Percentiles rank a stretch among this genome's conserved stretches.
Conservation (phyloP, 1,139 yeast genomes). For the Blastobotrys buckinghamii region DNA sequence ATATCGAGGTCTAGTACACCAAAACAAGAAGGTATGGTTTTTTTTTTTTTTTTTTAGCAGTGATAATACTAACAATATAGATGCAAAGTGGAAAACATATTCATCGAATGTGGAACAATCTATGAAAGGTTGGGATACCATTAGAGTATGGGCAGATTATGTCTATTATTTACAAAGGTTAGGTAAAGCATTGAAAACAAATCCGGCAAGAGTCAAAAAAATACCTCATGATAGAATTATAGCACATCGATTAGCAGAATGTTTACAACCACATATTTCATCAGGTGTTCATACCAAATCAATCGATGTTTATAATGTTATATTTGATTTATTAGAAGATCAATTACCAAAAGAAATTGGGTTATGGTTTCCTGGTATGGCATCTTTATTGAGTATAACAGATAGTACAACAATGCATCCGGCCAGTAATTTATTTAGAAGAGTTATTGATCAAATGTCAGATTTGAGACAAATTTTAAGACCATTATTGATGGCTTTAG, state of each 20-base stretch:
- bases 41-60: too few species aligned
- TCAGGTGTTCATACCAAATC: constrained; percentile 95
- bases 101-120: constrained; percentile 65
- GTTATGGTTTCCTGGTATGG: constrained; percentile 83
- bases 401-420: constrained; percentile 82
- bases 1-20: neutral
- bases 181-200: constrained; percentile 55
- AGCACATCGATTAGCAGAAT: constrained; percentile 41
- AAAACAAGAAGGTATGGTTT: neutral
- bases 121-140: constrained; percentile 69
- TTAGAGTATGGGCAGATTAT: constrained; percentile 98
- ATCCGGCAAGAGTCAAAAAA: constrained; percentile 12
- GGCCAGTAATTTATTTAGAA: constrained; percentile 54
- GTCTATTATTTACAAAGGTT: constrained; percentile 80
- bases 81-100: constrained; percentile 63
- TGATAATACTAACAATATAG: constrained; percentile 1
- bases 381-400: constrained; percentile 82
- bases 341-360: constrained; percentile 26
- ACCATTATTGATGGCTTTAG: constrained; percentile 65
- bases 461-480: constrained; percentile 47
- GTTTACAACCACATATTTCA: constrained; percentile 75
- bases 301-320: constrained; percentile 63
- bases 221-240: constrained; percentile 46
- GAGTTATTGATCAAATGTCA: constrained; percentile 50
- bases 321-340: constrained; percentile 51